A percentile compares a stretch with the other conserved stretches of the same genome.
Evolutionary conservation across 1,139 yeast species (phyloP).

Genomic region (Suhomyces chickasaworum): DNA sequence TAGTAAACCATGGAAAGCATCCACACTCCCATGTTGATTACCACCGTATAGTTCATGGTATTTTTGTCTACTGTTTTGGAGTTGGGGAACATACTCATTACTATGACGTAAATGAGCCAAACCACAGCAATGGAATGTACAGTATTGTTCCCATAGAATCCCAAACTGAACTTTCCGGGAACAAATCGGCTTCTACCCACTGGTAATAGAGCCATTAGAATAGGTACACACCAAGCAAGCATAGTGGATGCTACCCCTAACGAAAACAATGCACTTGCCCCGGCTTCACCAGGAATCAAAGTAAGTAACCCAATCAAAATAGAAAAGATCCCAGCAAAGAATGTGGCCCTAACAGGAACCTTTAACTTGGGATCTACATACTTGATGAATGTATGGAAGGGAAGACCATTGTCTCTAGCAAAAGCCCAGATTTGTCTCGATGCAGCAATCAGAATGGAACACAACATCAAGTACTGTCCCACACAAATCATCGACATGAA

Average conservation of each 20-base stretch:
- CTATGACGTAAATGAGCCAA: constrained; percentile 36
- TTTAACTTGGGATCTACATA: constrained; percentile 27
- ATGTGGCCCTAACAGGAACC: constrained; percentile 38
- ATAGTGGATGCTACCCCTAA: constrained; percentile 51
- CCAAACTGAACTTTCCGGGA: constrained; percentile 39
- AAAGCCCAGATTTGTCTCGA: constrained; percentile 57
- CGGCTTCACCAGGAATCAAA: constrained; percentile 34
- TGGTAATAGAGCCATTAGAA: constrained; percentile 43
- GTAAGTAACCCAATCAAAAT: constrained; percentile 35
- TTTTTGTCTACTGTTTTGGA: constrained; percentile 27
- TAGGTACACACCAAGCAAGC: constrained; percentile 46
- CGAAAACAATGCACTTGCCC: constrained; percentile 50
- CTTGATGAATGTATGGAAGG: constrained; percentile 35
- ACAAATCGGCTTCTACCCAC: constrained; percentile 35
- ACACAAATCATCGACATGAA: constrained; percentile 60
- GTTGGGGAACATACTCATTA: constrained; percentile 45
- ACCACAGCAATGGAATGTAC: constrained; percentile 27
- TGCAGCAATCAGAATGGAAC: constrained; percentile 52
- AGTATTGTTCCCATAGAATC: constrained; percentile 25
- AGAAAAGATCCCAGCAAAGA: constrained; percentile 32
- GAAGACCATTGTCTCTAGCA: constrained; percentile 48
- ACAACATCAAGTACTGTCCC: constrained; percentile 69
- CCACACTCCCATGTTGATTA: constrained; percentile 41
- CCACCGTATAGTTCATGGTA: constrained; percentile 42
- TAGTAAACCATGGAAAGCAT: constrained; percentile 29